phyloP scores from a whole-genome alignment of 352 stramenopile genomes.

The Pythium monospermum region DNA sequence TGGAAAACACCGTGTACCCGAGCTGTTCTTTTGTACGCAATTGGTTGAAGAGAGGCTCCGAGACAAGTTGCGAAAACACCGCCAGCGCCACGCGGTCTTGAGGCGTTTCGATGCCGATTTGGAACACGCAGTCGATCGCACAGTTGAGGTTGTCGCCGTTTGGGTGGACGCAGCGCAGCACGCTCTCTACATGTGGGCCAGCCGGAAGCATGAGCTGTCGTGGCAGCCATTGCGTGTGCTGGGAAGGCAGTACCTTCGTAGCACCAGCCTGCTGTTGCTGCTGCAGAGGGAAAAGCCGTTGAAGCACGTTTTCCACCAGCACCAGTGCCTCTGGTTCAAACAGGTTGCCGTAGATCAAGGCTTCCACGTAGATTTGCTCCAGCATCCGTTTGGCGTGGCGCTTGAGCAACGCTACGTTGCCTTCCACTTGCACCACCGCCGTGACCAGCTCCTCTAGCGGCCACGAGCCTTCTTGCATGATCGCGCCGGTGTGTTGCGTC shows the following conservation, averaged over 20 bases:
- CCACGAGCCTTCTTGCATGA: slow-evolving; percentile 34
- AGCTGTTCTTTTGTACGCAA: slow-evolving; percentile 66
- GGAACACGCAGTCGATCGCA: slow-evolving; percentile 43
- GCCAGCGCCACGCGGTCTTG: slow-evolving; percentile 34
- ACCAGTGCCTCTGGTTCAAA: slow-evolving; percentile 22
- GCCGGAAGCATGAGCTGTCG: slow-evolving; percentile 26
- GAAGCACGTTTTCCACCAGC: slow-evolving; percentile 25
- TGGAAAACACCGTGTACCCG: slow-evolving; percentile 68
- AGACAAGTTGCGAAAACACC: slow-evolving; percentile 53
- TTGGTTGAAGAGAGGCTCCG: slow-evolving; percentile 57
- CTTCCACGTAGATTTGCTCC: slow-evolving; percentile 33
- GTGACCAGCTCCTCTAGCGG: slow-evolving; percentile 30
- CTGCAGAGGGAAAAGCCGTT: slow-evolving; percentile 9
- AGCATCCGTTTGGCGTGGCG: slow-evolving; percentile 32
- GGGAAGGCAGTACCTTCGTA: slow-evolving; percentile 25
- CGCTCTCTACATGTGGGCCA: slow-evolving; percentile 21
- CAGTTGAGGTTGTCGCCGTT: slow-evolving; percentile 60
- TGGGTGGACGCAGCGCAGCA: slow-evolving; percentile 28
- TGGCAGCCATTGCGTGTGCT: slow-evolving; percentile 22
- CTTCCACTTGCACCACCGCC: slow-evolving; percentile 27
- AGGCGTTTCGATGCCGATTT: slow-evolving; percentile 40
- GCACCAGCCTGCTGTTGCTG: too few relatives aligned
- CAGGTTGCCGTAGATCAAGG: slow-evolving; percentile 53
- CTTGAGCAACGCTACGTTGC: slow-evolving; percentile 1
- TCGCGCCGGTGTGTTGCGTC: slow-evolving; percentile 26